Evolutionary conservation across 176 grass and related monocot genomes (phyloP), one percentile per base, ranked within the genome.

Genomic region (Pharus latifolius): DNA sequence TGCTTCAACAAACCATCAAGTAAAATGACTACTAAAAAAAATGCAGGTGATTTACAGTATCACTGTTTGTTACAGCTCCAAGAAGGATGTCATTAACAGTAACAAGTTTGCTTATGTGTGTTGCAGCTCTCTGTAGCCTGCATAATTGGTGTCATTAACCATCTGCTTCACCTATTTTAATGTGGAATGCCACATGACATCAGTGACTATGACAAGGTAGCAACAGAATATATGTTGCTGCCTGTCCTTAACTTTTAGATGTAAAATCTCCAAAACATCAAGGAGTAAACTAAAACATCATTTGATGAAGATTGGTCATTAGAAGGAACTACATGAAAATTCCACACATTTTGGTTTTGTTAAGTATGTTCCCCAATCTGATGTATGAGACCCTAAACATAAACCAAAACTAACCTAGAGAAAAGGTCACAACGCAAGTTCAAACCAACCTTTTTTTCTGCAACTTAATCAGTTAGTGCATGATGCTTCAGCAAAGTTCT

Each of bases 401-500:
- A 14, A 38, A 9, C 15, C 16, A 12, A 49, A 60, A 22, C 4
- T 70, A 37, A 32, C 56, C 33, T 67, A 72, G 20, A 49, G 26
- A 12, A 31, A 32, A 37, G 5, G 20, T 49, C 56, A 29, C 42
- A 62, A 37, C 6, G 22, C 20, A 31, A 46, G 22, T 10, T 75
- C 3, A 70, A 69, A 65, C 32, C 26, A 68, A 12, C 26, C 25
- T 69, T 70, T 38, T 38, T 69, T 78, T 60, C 45, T 60, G 60
- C 30, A 78, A 37, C 26, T 66, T 68, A 57, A 12, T 64, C 15
- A 57, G 75, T 74, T 79, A 74, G 22, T 29, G 11, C 12, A 46
- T 74, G 42, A 71, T 22, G 57, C 41, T 38, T 71, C 64, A 71
- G 32, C 26, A 65, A 44, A 47, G 53, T 70, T 67, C 77, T 75